A percentile compares a stretch with the other conserved stretches of the same genome.
phyloP scores from a whole-genome alignment of 305 asterid genomes.

The Fraxinus ornus region DNA sequence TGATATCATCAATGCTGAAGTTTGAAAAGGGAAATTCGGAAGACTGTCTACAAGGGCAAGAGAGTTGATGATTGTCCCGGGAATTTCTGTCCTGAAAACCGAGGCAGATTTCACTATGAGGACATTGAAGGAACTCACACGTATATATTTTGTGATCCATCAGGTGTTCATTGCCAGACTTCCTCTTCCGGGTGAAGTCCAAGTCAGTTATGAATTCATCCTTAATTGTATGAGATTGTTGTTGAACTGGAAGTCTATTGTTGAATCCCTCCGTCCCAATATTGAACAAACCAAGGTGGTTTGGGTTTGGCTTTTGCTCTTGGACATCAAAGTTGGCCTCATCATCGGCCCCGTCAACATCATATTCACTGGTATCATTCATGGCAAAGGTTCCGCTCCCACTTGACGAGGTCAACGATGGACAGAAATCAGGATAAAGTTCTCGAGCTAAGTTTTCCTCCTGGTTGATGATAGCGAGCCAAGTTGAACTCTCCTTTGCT shows the following conservation, averaged over 20 bases:
- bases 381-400: constrained; percentile 46
- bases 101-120: constrained; percentile 50
- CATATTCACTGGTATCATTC: constrained; percentile 65
- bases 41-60: constrained; percentile 53
- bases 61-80: constrained; percentile 69
- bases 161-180: constrained; percentile 37
- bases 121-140: constrained; percentile 70
- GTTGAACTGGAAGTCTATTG: constrained; percentile 36
- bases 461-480: constrained; percentile 65
- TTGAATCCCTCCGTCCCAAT: constrained; percentile 39
- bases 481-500: constrained; percentile 73
- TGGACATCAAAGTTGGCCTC: constrained; percentile 51
- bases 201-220: constrained; percentile 43
- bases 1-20: constrained; percentile 43
- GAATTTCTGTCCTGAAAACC: constrained; percentile 62
- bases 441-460: constrained; percentile 66
- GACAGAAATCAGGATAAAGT: constrained; percentile 62
- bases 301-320: constrained; percentile 64
- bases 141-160: constrained; percentile 59
- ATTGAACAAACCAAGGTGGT: constrained; percentile 46
- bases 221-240: constrained; percentile 39
- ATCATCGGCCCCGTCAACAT: constrained; percentile 61
- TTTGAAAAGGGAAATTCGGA: constrained; percentile 41
- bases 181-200: constrained; percentile 66
- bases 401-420: constrained; percentile 43